Evolutionary conservation across 805 yeast genomes (phyloP).

Genomic region (Isabelozyma gotoi): DNA sequence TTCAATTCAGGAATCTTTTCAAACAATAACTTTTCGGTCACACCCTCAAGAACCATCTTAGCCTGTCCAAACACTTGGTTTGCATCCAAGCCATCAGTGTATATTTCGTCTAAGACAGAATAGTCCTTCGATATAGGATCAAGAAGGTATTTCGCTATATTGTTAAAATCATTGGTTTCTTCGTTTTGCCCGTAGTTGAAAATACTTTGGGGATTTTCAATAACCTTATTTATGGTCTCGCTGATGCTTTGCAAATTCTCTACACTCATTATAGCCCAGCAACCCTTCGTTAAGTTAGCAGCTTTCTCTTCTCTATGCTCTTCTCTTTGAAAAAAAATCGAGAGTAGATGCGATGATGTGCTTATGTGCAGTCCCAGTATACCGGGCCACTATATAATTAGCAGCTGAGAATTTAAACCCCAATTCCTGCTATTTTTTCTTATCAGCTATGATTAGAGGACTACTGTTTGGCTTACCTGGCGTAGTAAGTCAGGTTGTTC

Average conservation of each 20-base stretch:
- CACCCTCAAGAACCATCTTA: conserved; percentile 78
- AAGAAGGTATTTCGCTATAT: conserved; percentile 46
- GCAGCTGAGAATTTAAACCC: too few species aligned
- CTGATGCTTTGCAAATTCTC: not conserved
- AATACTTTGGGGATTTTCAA: not conserved
- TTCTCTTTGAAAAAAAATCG: not conserved
- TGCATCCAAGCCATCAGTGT: conserved; percentile 84
- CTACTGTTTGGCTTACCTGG: not conserved
- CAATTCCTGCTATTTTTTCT: not conserved
- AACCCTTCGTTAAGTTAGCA: not conserved
- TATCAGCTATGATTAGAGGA: not conserved
- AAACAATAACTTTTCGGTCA: conserved; percentile 61
- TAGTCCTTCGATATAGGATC: conserved; percentile 56
- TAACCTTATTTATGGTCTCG: not conserved
- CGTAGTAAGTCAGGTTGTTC: not conserved
- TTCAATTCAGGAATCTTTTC: conserved; percentile 55
- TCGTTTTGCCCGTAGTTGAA: not conserved
- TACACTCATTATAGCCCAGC: not conserved
- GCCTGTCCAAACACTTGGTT: conserved; percentile 94
- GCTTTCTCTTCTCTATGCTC: not conserved
- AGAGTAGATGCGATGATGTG: not conserved
- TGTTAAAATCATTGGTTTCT: conserved; percentile 19
- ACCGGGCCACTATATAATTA: too few species aligned
- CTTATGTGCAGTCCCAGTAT: not conserved
- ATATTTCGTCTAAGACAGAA: conserved; percentile 77